A percentile compares a stretch with the other conserved stretches of the same genome.
phyloP scores from a whole-genome alignment of 169 alveolate species.

The Plasmodium blacklocki region DNA sequence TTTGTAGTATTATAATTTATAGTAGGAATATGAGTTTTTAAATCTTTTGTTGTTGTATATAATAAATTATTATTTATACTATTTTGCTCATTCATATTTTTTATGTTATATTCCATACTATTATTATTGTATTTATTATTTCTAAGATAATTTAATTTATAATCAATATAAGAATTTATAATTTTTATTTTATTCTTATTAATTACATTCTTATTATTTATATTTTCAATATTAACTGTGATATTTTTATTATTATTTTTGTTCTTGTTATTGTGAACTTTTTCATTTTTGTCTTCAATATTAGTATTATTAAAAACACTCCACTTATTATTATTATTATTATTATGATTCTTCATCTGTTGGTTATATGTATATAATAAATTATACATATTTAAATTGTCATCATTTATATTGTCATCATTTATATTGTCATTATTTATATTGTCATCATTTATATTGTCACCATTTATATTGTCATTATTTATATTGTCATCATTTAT shows the following conservation, averaged over 20 bases:
- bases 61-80: not conserved
- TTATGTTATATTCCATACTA: conserved; percentile 1
- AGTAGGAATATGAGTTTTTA: no score
- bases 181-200: not conserved
- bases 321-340: not conserved
- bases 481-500: no score
- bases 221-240: not conserved
- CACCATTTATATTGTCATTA: no score
- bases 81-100: not conserved
- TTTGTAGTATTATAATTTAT: no score
- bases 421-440: no score
- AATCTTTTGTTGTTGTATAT: no score
- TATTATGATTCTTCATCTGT: not conserved
- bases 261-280: not conserved
- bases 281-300: not conserved
- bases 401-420: no score
- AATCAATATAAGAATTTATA: conserved; percentile 2
- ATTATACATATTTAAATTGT: no score
- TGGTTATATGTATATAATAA: no score
- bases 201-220: not conserved
- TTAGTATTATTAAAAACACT: not conserved
- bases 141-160: not conserved
- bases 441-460: no score
- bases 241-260: not conserved
- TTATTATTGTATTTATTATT: not conserved